These are phyloP conservation scores for Cryptomeria japonica DNA, from an alignment of 75 land plant genomes.

Conservation along the genomic window DNA sequence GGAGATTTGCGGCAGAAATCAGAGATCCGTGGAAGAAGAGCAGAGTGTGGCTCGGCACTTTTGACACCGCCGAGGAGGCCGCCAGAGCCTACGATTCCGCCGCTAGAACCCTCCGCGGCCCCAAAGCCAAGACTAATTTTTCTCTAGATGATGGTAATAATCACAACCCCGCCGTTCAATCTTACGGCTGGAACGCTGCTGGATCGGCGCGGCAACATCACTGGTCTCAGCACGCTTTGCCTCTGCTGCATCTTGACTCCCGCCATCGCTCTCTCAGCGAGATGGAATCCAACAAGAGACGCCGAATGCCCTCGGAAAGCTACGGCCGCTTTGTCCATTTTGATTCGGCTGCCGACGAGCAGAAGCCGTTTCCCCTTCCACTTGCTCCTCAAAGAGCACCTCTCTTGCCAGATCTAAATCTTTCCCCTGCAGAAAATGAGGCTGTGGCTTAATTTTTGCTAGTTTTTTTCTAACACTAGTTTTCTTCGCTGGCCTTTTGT, in stretches of 20 bases:
- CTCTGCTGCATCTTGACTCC: background rate
- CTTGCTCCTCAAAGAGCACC: background rate
- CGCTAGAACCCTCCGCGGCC: background rate
- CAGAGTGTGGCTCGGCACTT: background rate
- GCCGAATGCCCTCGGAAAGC: background rate
- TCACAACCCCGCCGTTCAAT: background rate
- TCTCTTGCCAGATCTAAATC: background rate
- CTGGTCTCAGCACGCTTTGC: background rate
- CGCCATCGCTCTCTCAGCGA: background rate
- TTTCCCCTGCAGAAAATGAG: background rate
- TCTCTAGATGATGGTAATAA: background rate
- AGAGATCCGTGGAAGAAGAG: background rate
- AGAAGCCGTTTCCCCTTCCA: background rate
- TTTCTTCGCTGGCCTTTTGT: background rate
- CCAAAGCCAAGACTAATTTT: background rate
- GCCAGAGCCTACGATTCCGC: background rate
- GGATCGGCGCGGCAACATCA: background rate
- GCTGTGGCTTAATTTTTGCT: background rate
- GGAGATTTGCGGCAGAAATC: background rate
- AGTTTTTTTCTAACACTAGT: background rate
- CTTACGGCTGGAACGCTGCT: background rate
- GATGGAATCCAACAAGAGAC: background rate
- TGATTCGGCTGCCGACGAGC: background rate
- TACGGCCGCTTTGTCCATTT: background rate
- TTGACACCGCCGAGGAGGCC: background rate